Evolutionary conservation across 2,329 filamentous ascomycete genomes (phyloP).

Genomic region (Magnaporthiopsis rhizophila): DNA sequence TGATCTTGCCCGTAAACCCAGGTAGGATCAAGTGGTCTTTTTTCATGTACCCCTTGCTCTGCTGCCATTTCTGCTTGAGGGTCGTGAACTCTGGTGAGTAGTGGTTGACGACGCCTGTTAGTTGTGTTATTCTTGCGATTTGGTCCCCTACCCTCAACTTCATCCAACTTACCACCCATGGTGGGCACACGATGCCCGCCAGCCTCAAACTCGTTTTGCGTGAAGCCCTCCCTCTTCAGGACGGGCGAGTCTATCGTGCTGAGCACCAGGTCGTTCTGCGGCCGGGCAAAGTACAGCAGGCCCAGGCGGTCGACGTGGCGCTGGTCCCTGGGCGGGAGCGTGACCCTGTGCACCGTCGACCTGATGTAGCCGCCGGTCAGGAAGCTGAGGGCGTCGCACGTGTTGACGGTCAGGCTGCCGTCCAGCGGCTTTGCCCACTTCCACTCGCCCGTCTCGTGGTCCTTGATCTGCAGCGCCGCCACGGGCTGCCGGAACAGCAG

Average conservation of each 20-base stretch:
- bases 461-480: slow-evolving; percentile 40
- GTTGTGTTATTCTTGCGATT: not conserved
- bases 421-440: slow-evolving; percentile 34
- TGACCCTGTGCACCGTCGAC: slow-evolving; percentile 24
- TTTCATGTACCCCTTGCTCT: slow-evolving; percentile 18
- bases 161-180: slow-evolving; percentile 21
- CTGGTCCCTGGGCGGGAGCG: slow-evolving; percentile 31
- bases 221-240: slow-evolving; percentile 24
- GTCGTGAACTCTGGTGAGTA: slow-evolving; percentile 23
- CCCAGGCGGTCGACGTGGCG: slow-evolving; percentile 38
- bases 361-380: slow-evolving; percentile 35
- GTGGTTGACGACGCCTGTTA: not conserved
- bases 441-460: slow-evolving; percentile 31
- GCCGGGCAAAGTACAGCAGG: slow-evolving; percentile 42
- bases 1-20: slow-evolving; percentile 21
- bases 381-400: slow-evolving; percentile 33
- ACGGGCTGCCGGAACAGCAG: slow-evolving; percentile 47
- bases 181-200: slow-evolving; percentile 23
- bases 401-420: slow-evolving; percentile 39
- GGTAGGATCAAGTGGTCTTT: slow-evolving; percentile 27
- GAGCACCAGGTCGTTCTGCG: slow-evolving; percentile 29
- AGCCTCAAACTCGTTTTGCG: slow-evolving; percentile 29
- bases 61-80: slow-evolving; percentile 30
- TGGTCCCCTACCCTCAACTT: not conserved
- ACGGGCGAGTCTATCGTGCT: slow-evolving; percentile 30